These are phyloP conservation scores for Apostasia shenzhenica DNA, from an alignment of 106 monocot genomes.

Conservation along the genomic window DNA sequence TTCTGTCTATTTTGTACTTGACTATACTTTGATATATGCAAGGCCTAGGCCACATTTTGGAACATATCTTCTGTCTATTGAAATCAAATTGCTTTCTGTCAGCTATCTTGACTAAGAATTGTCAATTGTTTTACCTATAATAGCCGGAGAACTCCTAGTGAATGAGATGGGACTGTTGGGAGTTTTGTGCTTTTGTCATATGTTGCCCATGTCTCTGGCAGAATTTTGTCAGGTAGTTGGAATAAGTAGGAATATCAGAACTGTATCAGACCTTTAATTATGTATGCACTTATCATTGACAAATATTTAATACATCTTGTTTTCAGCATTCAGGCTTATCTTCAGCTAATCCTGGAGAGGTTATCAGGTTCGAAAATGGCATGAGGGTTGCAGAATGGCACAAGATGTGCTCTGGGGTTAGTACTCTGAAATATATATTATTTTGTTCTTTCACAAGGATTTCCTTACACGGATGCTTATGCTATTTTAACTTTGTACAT, in stretches of 20 bases:
- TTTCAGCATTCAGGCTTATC: constrained; percentile 86
- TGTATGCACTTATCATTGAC: neutral
- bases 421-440: constrained; percentile 3
- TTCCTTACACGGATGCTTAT: no score
- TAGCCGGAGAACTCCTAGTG: constrained; percentile 83
- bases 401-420: constrained; percentile 53
- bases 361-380: constrained; percentile 65
- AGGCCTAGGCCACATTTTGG: no score
- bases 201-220: constrained; percentile 63
- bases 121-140: constrained; percentile 11
- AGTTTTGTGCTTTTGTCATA: constrained; percentile 76
- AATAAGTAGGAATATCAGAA: neutral
- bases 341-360: constrained; percentile 54
- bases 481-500: no score
- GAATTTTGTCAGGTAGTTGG: constrained; percentile 87
- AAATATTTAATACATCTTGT: constrained; percentile 11
- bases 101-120: neutral
- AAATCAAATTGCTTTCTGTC: neutral
- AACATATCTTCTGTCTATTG: neutral
- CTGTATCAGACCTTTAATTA: neutral
- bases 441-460: neutral
- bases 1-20: no score
- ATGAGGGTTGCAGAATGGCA: constrained; percentile 72
- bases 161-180: constrained; percentile 62
- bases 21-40: no score